Base-by-base conservation (phyloP, 441 rosid species). In the Erodium texanum region DNA sequence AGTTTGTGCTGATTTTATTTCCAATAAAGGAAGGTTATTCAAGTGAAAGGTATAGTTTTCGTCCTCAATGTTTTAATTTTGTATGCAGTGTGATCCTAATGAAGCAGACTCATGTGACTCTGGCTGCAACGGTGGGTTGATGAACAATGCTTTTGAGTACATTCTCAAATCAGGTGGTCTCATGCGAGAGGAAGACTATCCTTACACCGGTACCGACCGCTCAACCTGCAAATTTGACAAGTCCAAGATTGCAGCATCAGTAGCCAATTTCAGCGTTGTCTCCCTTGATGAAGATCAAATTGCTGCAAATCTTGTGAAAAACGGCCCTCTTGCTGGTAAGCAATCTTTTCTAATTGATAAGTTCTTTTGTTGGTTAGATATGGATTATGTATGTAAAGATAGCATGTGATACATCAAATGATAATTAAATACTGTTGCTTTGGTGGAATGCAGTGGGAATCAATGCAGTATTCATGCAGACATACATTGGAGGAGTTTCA, bases 381-480 rank as follows among this genome's bases (percentile, higher is more conserved):
- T 29, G 34, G 3, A 29, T 5, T 29, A 3, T 29, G 34, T 29
- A 29, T 29, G n/a, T n/a, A n/a, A n/a, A n/a, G n/a, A n/a, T n/a
- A n/a, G n/a, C n/a, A n/a, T n/a, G n/a, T n/a, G n/a, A n/a, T n/a
- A n/a, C n/a, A 29, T 29, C 34, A 29, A 29, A 29, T 29, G 34
- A 29, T 29, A 29, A 29, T 29, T 5, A 29, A 52, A 24, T 2
- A 23, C 50, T 74, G 67, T n/a, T 66, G 70, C 27, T 43, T 34
- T 58, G 0, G 16, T 77, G 6, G 8, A 36, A 10, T 43, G 81
- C 82, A 87, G 93, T 88, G 67, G 93, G 86, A 45, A 88, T 88
- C 82, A 88, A 88, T 54, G 89, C 89, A 3, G 70, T 75, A 65
- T 88, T 76, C 77, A 88, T 88, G 93, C 93, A 88, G 80, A 88